These are phyloP conservation scores for Ceratocystis lukuohia DNA, from an alignment of 2,329 filamentous ascomycete genomes.

Conservation along the genomic window DNA sequence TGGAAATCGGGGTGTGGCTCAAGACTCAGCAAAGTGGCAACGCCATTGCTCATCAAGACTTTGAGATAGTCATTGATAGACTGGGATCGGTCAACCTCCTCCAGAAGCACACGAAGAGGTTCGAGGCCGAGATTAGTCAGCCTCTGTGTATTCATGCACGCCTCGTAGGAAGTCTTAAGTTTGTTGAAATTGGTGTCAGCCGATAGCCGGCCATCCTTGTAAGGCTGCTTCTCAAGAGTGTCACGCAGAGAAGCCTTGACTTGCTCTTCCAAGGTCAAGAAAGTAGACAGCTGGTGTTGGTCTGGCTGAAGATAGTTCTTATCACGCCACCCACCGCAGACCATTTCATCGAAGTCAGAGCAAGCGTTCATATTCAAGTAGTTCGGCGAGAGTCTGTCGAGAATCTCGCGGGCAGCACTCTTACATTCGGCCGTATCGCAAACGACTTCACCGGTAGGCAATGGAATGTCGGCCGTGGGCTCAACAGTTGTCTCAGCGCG, in stretches of 20 bases:
- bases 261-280: conserved; percentile 48
- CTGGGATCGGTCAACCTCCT: conserved; percentile 30
- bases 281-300: conserved; percentile 46
- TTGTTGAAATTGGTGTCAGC: conserved; percentile 53
- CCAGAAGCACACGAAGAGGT: conserved; percentile 43
- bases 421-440: conserved; percentile 25
- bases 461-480: not conserved
- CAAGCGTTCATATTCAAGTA: conserved; percentile 54
- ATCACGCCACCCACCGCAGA: conserved; percentile 53
- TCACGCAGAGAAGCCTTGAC: conserved; percentile 46
- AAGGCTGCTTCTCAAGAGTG: conserved; percentile 44
- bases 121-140: conserved; percentile 41
- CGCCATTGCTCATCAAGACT: conserved; percentile 34
- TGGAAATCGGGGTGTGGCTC: conserved; percentile 32
- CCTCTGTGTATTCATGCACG: conserved; percentile 49
- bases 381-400: conserved; percentile 27
- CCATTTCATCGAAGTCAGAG: conserved; percentile 52
- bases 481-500: not conserved
- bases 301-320: conserved; percentile 53
- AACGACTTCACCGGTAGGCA: not conserved
- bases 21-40: conserved; percentile 31
- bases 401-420: conserved; percentile 25
- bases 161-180: conserved; percentile 48
- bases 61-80: conserved; percentile 32
- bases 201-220: conserved; percentile 28